phyloP scores from a whole-genome alignment of 305 asterid genomes.

The Fraxinus ornus region DNA sequence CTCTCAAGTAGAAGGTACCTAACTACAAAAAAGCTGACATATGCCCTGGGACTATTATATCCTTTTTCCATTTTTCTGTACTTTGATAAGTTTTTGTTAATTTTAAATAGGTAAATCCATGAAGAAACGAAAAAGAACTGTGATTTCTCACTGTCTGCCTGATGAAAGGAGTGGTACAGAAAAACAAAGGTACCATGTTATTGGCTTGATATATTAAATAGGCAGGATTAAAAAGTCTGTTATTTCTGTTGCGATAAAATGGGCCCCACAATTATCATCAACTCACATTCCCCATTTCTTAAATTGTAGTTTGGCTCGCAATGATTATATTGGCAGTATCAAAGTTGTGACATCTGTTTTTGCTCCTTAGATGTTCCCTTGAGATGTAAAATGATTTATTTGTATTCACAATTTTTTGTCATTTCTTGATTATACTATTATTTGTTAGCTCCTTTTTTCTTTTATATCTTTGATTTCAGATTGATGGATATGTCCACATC shows the following conservation, averaged over 20 bases:
- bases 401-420: neutral
- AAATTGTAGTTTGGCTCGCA: neutral
- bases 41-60: neutral
- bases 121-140: conserved; percentile 33
- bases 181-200: conserved; percentile 63
- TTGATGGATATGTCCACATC: neutral
- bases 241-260: too few relatives aligned
- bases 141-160: conserved; percentile 31
- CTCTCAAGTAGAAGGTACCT: conserved; percentile 48
- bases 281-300: neutral
- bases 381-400: neutral
- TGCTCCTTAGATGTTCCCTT: neutral
- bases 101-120: conserved; percentile 34
- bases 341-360: neutral
- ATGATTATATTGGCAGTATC: neutral
- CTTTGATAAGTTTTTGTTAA: conserved; percentile 13
- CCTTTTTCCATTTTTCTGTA: neutral
- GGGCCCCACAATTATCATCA: neutral
- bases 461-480: neutral
- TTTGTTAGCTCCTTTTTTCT: neutral
- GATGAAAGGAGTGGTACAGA: conserved; percentile 47
- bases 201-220: neutral
- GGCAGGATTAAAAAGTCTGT: neutral
- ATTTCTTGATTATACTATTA: neutral
- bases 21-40: conserved; percentile 23